Conservation (phyloP, 2,329 filamentous ascomycete genomes). For the Pyricularia pennisetigena region DNA sequence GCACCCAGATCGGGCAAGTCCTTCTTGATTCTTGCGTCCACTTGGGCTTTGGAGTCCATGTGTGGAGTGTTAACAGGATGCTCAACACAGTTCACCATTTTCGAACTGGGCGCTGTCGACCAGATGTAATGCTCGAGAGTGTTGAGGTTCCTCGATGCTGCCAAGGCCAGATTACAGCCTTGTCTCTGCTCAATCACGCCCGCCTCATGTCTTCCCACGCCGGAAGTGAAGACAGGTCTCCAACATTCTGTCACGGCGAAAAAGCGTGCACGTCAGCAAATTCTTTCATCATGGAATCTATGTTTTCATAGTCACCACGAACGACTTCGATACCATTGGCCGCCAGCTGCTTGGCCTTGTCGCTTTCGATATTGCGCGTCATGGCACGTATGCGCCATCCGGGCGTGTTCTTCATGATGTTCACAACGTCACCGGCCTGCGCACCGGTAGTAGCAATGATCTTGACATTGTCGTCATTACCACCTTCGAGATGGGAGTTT, state of each 20-base stretch:
- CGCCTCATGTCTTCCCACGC: slow-evolving; percentile 15
- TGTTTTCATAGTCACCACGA: slow-evolving; percentile 19
- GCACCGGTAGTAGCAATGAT: slow-evolving; percentile 19
- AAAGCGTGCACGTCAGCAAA: slow-evolving; percentile 15
- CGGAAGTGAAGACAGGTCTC: slow-evolving; percentile 10
- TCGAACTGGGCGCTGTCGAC: slow-evolving; percentile 27
- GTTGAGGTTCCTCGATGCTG: slow-evolving; percentile 19
- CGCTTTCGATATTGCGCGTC: slow-evolving; percentile 20
- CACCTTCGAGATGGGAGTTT: background rate
- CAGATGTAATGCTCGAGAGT: slow-evolving; percentile 31
- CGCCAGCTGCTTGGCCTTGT: slow-evolving; percentile 18
- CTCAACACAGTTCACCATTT: slow-evolving; percentile 18
- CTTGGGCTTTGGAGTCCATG: slow-evolving; percentile 27
- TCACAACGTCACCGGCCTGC: slow-evolving; percentile 22
- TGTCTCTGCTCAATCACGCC: slow-evolving; percentile 25
- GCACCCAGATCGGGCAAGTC: slow-evolving; percentile 13
- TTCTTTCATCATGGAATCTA: slow-evolving; percentile 14
- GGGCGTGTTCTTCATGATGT: slow-evolving; percentile 15
- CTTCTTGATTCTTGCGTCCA: slow-evolving; percentile 28
- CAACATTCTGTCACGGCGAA: slow-evolving; percentile 21
- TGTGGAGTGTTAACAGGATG: slow-evolving; percentile 19
- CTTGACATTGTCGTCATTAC: slow-evolving; percentile 6
- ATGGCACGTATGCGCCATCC: slow-evolving; percentile 19
- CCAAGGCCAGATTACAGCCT: slow-evolving; percentile 27
- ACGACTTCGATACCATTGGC: slow-evolving; percentile 18